A percentile compares a stretch with the other conserved stretches of the same genome.
These are phyloP conservation scores for Calonectria pseudoturangicola DNA, from an alignment of 2,329 filamentous ascomycete species.

Conservation along the genomic window DNA sequence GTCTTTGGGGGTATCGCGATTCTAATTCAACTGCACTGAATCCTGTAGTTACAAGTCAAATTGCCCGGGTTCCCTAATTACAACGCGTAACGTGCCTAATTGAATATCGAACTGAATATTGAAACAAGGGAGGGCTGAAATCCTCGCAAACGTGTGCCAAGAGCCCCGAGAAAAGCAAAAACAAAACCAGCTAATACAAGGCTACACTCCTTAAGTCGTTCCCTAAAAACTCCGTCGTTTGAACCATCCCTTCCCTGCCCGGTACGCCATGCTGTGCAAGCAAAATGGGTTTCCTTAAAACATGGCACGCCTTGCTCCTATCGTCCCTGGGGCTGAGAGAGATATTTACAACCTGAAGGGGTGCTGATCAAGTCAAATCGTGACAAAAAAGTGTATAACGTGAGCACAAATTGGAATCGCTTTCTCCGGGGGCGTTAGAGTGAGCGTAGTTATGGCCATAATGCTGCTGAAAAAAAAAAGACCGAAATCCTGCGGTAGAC, in stretches of 20 bases:
- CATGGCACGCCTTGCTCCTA: conserved; percentile 49
- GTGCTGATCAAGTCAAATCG: conserved; percentile 47
- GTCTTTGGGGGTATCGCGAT: conserved; percentile 40
- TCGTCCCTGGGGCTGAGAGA: conserved; percentile 33
- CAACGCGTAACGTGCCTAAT: conserved; percentile 34
- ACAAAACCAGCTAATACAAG: conserved; percentile 39
- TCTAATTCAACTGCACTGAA: conserved; percentile 37
- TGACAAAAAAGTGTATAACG: conserved; percentile 49
- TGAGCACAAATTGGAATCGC: conserved; percentile 40
- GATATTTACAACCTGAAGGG: conserved; percentile 36
- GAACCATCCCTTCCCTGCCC: conserved; percentile 46
- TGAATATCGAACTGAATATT: conserved; percentile 41
- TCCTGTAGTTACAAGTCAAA: conserved; percentile 31
- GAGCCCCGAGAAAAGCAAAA: conserved; percentile 45
- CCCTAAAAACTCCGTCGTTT: conserved; percentile 52
- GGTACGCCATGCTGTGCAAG: conserved; percentile 55
- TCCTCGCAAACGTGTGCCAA: conserved; percentile 39
- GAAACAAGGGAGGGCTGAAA: conserved; percentile 36
- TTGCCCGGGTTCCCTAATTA: conserved; percentile 43
- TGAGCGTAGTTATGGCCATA: conserved; percentile 35
- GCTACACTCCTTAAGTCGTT: conserved; percentile 42
- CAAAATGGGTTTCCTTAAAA: conserved; percentile 48
- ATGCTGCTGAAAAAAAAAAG: conserved; percentile 25
- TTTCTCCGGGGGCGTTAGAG: conserved; percentile 42
- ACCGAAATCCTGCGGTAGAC: background rate